Base-by-base conservation (phyloP, 2,329 filamentous ascomycete genomes). In the Diaporthe sp. region DNA sequence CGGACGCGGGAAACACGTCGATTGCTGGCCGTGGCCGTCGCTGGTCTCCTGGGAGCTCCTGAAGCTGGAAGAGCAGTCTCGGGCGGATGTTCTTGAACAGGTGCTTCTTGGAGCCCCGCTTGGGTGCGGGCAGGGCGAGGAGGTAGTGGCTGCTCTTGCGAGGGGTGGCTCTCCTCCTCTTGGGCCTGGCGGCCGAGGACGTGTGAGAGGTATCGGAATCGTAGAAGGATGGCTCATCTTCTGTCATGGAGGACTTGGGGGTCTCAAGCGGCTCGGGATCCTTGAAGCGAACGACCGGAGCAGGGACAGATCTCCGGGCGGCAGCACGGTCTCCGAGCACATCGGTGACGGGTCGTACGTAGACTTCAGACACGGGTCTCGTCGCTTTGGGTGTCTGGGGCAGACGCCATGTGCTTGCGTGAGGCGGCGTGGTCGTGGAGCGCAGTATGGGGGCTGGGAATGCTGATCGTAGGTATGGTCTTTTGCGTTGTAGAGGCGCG, bases 1-100 rank as follows among this genome's bases (percentile, higher is more conserved):
- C 86, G n/a, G 90, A 90, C 2, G 92, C 91, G 0, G 94, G 93
- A 57, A 95, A 89, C n/a, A 95, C 90, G 79, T 96, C 94, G 78
- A 94, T 91, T 5, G 91, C 89, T 0, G 94, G 94, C 71, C 88
- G 88, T 0, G 93, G 92, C 34, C 94, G 90, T 22, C 86, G 87
- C 42, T 75, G 73, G 76, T 91, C 88, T 55, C 87, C 84, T 2
- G 89, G 87, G n/a, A 95, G 82, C 75, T 90, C 88, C 80, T 95
- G 94, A 22, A 96, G 85, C 82, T 96, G 94, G 8, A 96, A 87
- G 8, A 95, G 85, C 25, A 95, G 85, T 71, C 91, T 91, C 15
- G 94, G 93, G 22, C 93, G 90, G 42, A 94, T 87, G 79, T 93
- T 90, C 20, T 93, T 87, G 49, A 95, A 86, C 77, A 93, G 88